A percentile compares a stretch with the other conserved stretches of the same genome.
phyloP scores from a whole-genome alignment of 2,329 filamentous ascomycete genomes.

The Rhynchosporium graminicola region DNA sequence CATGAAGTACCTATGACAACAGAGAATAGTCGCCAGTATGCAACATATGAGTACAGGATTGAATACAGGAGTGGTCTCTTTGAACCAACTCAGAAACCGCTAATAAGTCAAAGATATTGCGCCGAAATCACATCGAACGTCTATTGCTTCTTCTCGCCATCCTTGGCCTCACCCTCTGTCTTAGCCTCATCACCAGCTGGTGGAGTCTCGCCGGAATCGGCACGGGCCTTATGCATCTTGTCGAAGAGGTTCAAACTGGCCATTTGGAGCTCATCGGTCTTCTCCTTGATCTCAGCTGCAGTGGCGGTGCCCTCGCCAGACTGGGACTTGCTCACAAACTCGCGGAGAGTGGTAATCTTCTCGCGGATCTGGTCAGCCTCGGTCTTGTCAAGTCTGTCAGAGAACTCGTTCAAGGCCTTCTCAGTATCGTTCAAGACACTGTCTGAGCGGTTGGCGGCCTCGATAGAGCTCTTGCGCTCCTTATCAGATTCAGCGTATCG shows the following conservation, averaged over 20 bases:
- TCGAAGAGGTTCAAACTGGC: constrained; percentile 96
- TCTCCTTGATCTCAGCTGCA: constrained; percentile 93
- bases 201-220: constrained; percentile 61
- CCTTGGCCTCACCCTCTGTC: constrained; percentile 73
- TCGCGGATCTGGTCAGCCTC: constrained; percentile 92
- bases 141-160: constrained; percentile 64
- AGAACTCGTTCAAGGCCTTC: constrained; percentile 95
- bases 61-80: constrained; percentile 39
- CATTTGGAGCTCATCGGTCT: constrained; percentile 97
- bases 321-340: constrained; percentile 93
- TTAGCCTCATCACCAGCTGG: constrained; percentile 43
- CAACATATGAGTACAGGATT: constrained; percentile 41
- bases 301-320: constrained; percentile 84
- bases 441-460: constrained; percentile 96
- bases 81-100: constrained; percentile 36
- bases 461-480: constrained; percentile 93
- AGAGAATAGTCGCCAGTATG: constrained; percentile 40
- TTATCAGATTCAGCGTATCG: constrained; percentile 94
- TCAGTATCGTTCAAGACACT: constrained; percentile 96
- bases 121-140: constrained; percentile 26
- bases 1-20: constrained; percentile 39
- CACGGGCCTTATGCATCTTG: constrained; percentile 98
- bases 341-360: constrained; percentile 84
- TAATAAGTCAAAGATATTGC: constrained; percentile 34
- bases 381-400: constrained; percentile 94